These are phyloP conservation scores for Beauveria bassiana DNA, from an alignment of 2,329 filamentous ascomycete genomes.

Conservation along the genomic window DNA sequence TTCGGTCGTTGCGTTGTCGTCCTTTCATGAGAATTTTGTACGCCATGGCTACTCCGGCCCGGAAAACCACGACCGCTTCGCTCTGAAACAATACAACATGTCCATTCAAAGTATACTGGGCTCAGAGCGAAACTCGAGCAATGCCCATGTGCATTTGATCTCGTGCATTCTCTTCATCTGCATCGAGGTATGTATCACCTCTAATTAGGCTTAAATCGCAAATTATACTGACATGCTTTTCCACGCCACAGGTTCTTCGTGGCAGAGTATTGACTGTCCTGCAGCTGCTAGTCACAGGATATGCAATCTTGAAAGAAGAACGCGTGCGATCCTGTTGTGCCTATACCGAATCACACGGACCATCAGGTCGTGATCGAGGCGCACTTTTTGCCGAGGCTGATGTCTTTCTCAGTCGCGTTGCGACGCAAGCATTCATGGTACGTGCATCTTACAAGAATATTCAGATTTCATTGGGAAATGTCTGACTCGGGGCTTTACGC, in stretches of 20 bases:
- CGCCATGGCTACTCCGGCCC: not conserved
- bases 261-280: not conserved
- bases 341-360: not conserved
- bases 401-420: slow-evolving; percentile 1
- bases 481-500: not conserved
- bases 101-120: slow-evolving; percentile 7
- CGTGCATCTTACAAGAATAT: not conserved
- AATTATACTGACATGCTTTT: not conserved
- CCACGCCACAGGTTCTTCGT: not conserved
- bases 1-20: slow-evolving; percentile 5
- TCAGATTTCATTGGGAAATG: not conserved
- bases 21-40: slow-evolving; percentile 4
- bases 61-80: slow-evolving; percentile 1
- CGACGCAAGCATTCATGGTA: slow-evolving; percentile 4
- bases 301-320: slow-evolving; percentile 2
- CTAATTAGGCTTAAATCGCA: not conserved
- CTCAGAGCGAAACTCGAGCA: not conserved
- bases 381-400: not conserved
- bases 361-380: not conserved
- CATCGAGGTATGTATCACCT: not conserved
- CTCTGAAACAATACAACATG: slow-evolving; percentile 10
- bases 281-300: slow-evolving; percentile 1
- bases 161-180: slow-evolving; percentile 12
- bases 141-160: slow-evolving; percentile 7
- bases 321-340: not conserved